Conservation (phyloP, 352 stramenopile genomes). For the Globisporangium barbulae region DNA sequence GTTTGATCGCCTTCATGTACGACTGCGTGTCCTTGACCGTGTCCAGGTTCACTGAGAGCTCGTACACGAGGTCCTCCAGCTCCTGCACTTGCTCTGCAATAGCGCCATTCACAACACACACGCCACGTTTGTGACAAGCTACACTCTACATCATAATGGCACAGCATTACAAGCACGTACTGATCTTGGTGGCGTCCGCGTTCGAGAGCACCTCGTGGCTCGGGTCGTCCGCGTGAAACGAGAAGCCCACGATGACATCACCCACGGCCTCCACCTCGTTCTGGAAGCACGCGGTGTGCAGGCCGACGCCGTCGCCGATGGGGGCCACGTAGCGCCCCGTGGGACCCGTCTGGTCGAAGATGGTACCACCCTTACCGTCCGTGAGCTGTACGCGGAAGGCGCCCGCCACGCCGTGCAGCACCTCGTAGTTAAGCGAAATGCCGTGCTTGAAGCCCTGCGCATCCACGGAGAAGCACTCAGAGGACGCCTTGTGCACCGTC, state of each 20-base stretch:
- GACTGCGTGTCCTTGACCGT: constrained; percentile 85
- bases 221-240: constrained; percentile 83
- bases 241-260: constrained; percentile 82
- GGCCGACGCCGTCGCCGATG: constrained; percentile 45
- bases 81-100: constrained; percentile 79
- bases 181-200: constrained; percentile 85
- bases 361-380: constrained; percentile 47
- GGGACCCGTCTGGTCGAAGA: constrained; percentile 57
- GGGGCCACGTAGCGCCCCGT: constrained; percentile 52
- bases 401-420: constrained; percentile 66
- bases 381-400: constrained; percentile 62
- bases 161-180: constrained; percentile 33
- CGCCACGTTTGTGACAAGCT: neutral
- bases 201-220: constrained; percentile 86
- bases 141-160: neutral
- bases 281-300: constrained; percentile 75
- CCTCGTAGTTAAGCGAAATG: constrained; percentile 87
- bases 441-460: constrained; percentile 73
- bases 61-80: constrained; percentile 84
- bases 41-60: constrained; percentile 82
- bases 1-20: constrained; percentile 87
- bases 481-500: constrained; percentile 32
- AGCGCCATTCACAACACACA: neutral
- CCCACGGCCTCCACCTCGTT: constrained; percentile 55
- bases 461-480: constrained; percentile 76